phyloP scores from a whole-genome alignment of 2,329 filamentous ascomycete genomes.

The Lasiodiplodia sp. region DNA sequence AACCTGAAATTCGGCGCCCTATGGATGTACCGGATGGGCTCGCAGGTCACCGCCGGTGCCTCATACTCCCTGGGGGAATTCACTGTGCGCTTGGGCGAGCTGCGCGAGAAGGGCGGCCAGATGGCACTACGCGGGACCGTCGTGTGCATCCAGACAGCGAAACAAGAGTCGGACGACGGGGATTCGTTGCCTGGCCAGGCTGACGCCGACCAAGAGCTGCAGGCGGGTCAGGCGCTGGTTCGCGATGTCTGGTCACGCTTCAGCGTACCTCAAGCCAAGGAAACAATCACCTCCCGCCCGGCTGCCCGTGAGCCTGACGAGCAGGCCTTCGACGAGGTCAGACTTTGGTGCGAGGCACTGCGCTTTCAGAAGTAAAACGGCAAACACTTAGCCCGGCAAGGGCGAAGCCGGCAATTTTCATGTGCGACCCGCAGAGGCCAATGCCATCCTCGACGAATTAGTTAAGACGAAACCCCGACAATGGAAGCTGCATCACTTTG shows the following conservation, averaged over 20 bases:
- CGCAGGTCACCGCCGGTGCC: conserved; percentile 25
- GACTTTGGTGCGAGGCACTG: conserved; percentile 33
- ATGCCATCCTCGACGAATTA: not conserved
- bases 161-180: not conserved
- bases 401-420: not conserved
- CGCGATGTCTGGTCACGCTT: conserved; percentile 31
- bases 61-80: conserved; percentile 31
- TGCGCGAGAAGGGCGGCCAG: conserved; percentile 30
- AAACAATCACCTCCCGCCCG: conserved; percentile 22
- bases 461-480: conserved; percentile 16
- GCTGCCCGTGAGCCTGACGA: conserved; percentile 10
- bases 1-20: conserved; percentile 31
- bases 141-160: conserved; percentile 29
- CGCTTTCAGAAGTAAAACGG: conserved; percentile 25
- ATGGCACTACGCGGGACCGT: conserved; percentile 27
- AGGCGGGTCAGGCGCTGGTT: conserved; percentile 29
- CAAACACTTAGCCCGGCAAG: not conserved
- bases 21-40: conserved; percentile 30
- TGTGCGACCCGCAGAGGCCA: not conserved
- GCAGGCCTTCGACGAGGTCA: conserved; percentile 29
- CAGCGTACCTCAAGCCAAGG: conserved; percentile 27
- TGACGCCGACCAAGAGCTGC: conserved; percentile 8
- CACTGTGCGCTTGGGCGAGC: conserved; percentile 31
- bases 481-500: conserved; percentile 15
- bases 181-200: not conserved